Evolutionary conservation across 441 rosid species (phyloP), one percentile per base, ranked within the genome.

Genomic region (Brassica balearica): DNA sequence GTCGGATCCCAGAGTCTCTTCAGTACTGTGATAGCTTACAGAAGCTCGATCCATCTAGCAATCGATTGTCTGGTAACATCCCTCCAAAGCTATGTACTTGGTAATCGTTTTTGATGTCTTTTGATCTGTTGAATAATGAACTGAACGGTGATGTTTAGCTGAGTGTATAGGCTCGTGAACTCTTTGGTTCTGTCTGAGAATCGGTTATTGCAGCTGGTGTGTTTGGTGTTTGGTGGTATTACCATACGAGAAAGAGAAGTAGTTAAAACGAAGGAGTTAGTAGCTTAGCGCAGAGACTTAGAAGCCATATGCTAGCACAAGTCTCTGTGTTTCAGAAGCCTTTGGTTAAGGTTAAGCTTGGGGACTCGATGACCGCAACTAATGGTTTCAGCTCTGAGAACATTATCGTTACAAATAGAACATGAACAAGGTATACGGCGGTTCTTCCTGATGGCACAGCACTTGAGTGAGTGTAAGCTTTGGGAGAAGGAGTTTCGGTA

Each of bases 321-420:
- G 97, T 94, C 65, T 81, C 90, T 10, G 80, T 94, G 86, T 94
- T 94, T 80, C 97, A 94, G 41, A 90, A 92, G 81, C 97, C 97
- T 9, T 85, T 94, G 58, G 95, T 94, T 53, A 92, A 91, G 79
- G 85, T 94, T 68, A 92, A 86, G 75, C 76, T 94, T 76, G 89
- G 88, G 17, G 97, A 94, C 85, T 74, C 92, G 70, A 86, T 91
- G 89, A 93, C 92, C 19, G 95, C 94, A 7, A 92, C 98, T 6
- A 88, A 91, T 79, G 80, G 83, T 77, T 94, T 94, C 82, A 80
- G 82, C 60, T 48, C 82, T 0, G 92, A 83, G 69, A 90, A 80
- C 79, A 48, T 92, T 56, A 69, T 92, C 2, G 77, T 88, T 71
- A 84, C 97, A 0, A 82, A 92, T n/a, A 71, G 89, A 71, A 88